Evolutionary conservation across 2,329 filamentous ascomycete species (phyloP).

Genomic region (Gnomoniopsis smithogilvyi): DNA sequence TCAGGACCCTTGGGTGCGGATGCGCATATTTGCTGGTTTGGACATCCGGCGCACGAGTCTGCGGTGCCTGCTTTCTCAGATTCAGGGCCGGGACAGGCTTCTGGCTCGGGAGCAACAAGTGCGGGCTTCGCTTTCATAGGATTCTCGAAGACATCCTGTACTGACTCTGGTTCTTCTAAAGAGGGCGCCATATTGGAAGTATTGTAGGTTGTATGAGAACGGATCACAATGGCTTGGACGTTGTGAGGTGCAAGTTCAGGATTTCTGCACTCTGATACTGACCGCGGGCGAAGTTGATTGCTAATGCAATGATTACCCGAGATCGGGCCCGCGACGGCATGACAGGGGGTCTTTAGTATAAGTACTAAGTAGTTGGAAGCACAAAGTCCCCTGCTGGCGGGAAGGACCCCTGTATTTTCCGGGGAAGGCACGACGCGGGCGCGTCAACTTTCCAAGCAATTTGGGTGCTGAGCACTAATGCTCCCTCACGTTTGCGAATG

Average conservation of each 20-base stretch:
- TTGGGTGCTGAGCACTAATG: not conserved
- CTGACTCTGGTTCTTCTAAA: slow-evolving; percentile 65
- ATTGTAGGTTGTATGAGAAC: not conserved
- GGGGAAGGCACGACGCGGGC: slow-evolving; percentile 17
- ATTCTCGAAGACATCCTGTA: slow-evolving; percentile 69
- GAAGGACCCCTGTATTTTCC: slow-evolving; percentile 6
- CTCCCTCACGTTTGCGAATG: not conserved
- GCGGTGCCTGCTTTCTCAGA: slow-evolving; percentile 66
- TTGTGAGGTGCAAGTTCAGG: not conserved
- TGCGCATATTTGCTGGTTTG: slow-evolving; percentile 93
- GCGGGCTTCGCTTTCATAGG: slow-evolving; percentile 75
- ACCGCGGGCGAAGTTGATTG: slow-evolving; percentile 10
- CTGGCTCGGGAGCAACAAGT: slow-evolving; percentile 91
- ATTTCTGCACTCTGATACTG: not conserved
- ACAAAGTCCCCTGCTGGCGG: not conserved
- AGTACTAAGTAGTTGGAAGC: too few relatives aligned
- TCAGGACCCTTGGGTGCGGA: slow-evolving; percentile 93
- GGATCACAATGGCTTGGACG: not conserved
- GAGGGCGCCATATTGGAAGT: slow-evolving; percentile 71
- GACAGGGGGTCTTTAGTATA: not conserved
- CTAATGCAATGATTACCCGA: slow-evolving; percentile 16
- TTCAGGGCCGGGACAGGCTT: slow-evolving; percentile 92
- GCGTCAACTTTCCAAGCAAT: slow-evolving; percentile 4
- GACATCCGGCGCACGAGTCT: slow-evolving; percentile 90
- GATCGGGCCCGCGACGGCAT: slow-evolving; percentile 2